Evolutionary conservation across 495 filamentous ascomycete species (phyloP), one percentile per base, ranked within the genome.

Genomic region (Cercophora scortea): DNA sequence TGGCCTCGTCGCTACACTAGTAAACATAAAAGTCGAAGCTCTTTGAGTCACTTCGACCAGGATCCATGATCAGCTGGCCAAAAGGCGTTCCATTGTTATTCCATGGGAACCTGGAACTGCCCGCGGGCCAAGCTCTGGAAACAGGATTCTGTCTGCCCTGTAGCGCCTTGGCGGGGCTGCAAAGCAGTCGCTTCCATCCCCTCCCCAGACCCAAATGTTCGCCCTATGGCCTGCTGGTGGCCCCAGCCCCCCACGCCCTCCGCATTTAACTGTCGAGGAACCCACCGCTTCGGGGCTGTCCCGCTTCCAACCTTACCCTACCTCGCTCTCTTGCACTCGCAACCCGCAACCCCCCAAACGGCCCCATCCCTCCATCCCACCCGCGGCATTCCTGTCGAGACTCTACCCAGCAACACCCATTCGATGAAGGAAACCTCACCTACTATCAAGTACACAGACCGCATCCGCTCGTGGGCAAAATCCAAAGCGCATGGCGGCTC

Each of bases 351-450:
- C 3, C n/a, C 41, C 41, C 15, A 16, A n/a, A 34, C 25, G 25
- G n/a, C n/a, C 0, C 36, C 32, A 19, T 8, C 43, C 16, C 36
- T 41, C 52, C 10, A 35, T 16, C 34, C 34, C 18, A 46, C 33
- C n/a, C 16, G 15, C 46, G 46, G 36, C 46, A 42, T 36, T 13
- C 13, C 41, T 44, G 40, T 44, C 42, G 42, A 51, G 17, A 9
- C 8, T 45, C 48, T 35, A 42, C 49, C 42, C n/a, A 19, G 33
- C 50, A 45, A 53, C 40, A 39, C 47, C 48, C 54, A 48, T 64
- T 82, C 79, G 79, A 84, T 85, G 82, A 82, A 80, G 79, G 72
- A 83, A 73, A 71, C 72, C 68, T 79, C 76, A 68, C 66, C 76
- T 71, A 59, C 76, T 57, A 61, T 71, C 58, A 64, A 67, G 63